These are phyloP conservation scores for Crucibulum parvulum DNA, from an alignment of 1,284 basidiomycete species.

Conservation along the genomic window DNA sequence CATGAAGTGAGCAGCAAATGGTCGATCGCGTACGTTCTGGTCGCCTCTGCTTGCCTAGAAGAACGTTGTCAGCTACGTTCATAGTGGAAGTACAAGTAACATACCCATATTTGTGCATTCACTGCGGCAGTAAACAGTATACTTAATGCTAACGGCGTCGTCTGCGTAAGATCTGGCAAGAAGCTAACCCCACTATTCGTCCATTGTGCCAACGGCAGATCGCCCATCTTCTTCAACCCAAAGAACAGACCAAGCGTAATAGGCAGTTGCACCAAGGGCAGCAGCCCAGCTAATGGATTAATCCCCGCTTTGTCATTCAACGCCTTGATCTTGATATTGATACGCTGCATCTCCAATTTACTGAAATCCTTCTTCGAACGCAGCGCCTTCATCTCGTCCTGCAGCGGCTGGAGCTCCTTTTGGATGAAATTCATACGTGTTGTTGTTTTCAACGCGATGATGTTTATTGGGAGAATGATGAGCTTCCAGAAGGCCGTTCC, in stretches of 20 bases:
- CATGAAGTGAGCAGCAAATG: neutral
- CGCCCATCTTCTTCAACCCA: neutral
- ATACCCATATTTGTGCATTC: neutral
- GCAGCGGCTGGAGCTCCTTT: neutral
- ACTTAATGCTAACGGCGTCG: neutral
- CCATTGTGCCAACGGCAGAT: neutral
- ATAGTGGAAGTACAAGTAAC: neutral
- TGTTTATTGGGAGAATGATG: neutral
- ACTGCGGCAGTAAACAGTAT: neutral
- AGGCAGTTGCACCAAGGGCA: neutral
- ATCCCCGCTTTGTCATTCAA: neutral
- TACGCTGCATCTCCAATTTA: neutral
- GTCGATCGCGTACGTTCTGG: neutral
- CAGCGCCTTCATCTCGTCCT: neutral
- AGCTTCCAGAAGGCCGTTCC: slow-evolving; percentile 10
- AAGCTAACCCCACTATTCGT: neutral
- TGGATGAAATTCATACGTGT: neutral
- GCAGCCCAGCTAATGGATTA: neutral
- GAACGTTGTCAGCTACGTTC: neutral
- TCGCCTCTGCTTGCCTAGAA: no score
- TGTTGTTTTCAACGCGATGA: neutral
- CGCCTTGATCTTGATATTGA: neutral
- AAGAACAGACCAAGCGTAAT: neutral
- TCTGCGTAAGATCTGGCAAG: neutral
- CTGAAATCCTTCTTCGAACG: neutral